These are phyloP conservation scores for Trypanosoma conorhini DNA, from an alignment of 208 protist species.

Conservation along the genomic window DNA sequence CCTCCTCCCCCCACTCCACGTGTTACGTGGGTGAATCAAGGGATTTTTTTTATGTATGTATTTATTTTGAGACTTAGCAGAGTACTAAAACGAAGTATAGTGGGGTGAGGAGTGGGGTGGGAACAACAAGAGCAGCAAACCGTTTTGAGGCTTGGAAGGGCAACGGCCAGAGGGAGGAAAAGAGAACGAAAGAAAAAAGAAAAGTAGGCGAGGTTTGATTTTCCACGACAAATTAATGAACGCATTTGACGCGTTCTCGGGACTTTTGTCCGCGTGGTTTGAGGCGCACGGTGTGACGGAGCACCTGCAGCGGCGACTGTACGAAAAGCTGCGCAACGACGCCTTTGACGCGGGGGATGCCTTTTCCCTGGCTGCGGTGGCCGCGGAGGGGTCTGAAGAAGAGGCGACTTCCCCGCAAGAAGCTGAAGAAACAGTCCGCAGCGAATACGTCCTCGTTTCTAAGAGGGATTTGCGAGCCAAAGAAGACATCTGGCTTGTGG, in stretches of 20 bases:
- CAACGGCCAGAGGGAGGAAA: constrained; percentile 1
- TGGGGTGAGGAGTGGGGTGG: neutral
- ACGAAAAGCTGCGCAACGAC: constrained; percentile 39
- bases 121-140: neutral
- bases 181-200: constrained; percentile 5
- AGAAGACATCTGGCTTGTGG: constrained; percentile 58
- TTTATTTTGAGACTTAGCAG: too few species aligned
- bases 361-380: constrained; percentile 38
- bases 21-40: too few species aligned
- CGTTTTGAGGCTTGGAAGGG: neutral
- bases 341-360: constrained; percentile 40
- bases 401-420: constrained; percentile 13
- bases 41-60: too few species aligned
- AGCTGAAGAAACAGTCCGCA: neutral
- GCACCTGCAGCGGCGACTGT: constrained; percentile 32
- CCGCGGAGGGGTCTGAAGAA: constrained; percentile 22
- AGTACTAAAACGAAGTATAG: neutral
- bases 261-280: constrained; percentile 40
- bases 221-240: constrained; percentile 5
- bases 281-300: constrained; percentile 30
- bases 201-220: neutral
- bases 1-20: too few species aligned
- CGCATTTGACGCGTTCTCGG: constrained; percentile 38
- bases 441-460: constrained; percentile 41
- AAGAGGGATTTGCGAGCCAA: constrained; percentile 34